Conservation (phyloP, 495 filamentous ascomycete species). For the Neurospora sp. region DNA sequence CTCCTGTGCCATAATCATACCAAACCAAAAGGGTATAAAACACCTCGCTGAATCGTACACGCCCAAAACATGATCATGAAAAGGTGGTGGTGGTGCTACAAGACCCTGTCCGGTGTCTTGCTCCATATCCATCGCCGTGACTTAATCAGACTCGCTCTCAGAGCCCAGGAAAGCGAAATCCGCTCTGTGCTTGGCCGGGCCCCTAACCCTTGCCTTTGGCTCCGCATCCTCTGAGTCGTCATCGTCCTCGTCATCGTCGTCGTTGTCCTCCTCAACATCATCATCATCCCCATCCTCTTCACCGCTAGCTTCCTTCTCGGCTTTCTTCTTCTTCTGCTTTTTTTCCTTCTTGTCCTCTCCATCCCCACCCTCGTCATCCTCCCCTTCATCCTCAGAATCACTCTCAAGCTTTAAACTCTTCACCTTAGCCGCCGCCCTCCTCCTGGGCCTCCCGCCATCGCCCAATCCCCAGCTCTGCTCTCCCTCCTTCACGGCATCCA, state of each 20-base stretch:
- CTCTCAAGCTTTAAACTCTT: slow-evolving; percentile 8
- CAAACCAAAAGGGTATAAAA: neutral
- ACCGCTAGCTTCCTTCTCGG: slow-evolving; percentile 20
- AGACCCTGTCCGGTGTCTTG: neutral
- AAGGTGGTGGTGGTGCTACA: neutral
- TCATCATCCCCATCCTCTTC: slow-evolving; percentile 37
- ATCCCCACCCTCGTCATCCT: slow-evolving; percentile 30
- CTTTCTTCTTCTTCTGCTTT: slow-evolving; percentile 10
- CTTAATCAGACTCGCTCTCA: slow-evolving; percentile 38
- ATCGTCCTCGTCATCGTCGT: slow-evolving; percentile 28
- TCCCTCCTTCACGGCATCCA: slow-evolving; percentile 72
- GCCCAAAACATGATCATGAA: neutral
- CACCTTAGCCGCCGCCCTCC: slow-evolving; percentile 20
- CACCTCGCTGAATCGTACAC: neutral
- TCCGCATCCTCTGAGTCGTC: slow-evolving; percentile 20
- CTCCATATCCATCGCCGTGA: neutral
- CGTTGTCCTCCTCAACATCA: slow-evolving; percentile 34
- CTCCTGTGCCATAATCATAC: neutral
- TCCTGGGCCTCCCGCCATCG: slow-evolving; percentile 23
- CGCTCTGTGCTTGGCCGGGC: slow-evolving; percentile 25
- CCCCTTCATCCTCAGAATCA: slow-evolving; percentile 30
- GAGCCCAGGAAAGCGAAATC: slow-evolving; percentile 36
- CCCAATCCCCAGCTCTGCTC: slow-evolving; percentile 64
- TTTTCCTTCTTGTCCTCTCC: slow-evolving; percentile 14
- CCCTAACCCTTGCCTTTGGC: slow-evolving; percentile 16